Conservation (phyloP, 2,329 filamentous ascomycete species). For the Colletotrichum sp. region DNA sequence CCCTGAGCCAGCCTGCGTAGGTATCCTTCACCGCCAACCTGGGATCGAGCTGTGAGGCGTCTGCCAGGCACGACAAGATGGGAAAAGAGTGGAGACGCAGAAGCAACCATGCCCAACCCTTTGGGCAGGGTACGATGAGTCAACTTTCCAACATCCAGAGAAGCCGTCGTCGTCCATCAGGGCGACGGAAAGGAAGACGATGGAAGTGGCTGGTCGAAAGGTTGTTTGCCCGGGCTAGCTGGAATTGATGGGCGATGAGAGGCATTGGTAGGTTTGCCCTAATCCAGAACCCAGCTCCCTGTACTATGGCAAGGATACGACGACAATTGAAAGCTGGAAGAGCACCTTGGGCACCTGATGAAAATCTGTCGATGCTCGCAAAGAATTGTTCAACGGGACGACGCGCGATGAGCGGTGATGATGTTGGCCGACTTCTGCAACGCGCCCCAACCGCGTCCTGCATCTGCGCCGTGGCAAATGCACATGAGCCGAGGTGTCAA, state of each 20-base stretch:
- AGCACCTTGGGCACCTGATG: not conserved
- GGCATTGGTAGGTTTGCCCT: not conserved
- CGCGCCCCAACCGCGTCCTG: constrained; percentile 2
- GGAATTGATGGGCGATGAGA: not conserved
- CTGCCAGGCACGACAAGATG: constrained; percentile 17
- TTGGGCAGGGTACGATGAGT: constrained; percentile 22
- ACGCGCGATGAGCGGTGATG: not conserved
- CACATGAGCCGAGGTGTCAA: constrained; percentile 1
- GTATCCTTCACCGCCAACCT: constrained; percentile 26
- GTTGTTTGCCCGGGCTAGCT: not conserved
- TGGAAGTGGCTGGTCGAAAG: constrained; percentile 5
- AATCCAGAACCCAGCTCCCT: constrained; percentile 12
- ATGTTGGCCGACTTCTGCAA: not conserved
- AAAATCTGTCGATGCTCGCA: not conserved
- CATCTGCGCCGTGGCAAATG: not conserved
- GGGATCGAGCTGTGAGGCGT: constrained; percentile 16
- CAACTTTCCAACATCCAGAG: constrained; percentile 9
- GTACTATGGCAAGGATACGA: not conserved
- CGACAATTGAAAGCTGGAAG: not conserved
- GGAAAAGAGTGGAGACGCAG: constrained; percentile 17
- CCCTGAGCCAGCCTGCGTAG: not conserved
- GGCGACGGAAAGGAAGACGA: not conserved
- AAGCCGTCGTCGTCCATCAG: not conserved
- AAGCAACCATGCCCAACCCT: constrained; percentile 24
- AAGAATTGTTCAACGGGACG: not conserved